Percentiles rank a stretch among this genome's conserved stretches.
These are phyloP conservation scores for Blechomonas ayalai DNA, from an alignment of 208 protist genomes.

Conservation along the genomic window DNA sequence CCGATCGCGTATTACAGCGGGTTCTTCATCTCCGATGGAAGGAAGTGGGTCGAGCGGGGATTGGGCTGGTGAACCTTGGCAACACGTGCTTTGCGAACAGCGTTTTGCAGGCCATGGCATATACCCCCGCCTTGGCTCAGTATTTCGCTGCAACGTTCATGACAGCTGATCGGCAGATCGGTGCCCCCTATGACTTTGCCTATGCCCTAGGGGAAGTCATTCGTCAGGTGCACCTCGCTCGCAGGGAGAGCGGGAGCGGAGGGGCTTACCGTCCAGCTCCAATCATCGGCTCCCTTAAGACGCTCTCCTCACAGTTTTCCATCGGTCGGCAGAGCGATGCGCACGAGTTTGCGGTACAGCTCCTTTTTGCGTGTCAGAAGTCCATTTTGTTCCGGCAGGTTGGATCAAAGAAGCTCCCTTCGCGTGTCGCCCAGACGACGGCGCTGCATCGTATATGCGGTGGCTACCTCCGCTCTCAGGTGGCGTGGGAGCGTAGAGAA, in stretches of 20 bases:
- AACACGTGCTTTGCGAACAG: conserved; percentile 91
- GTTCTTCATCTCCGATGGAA: conserved; percentile 63
- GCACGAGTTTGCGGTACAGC: conserved; percentile 85
- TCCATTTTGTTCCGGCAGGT: conserved; percentile 73
- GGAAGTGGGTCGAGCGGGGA: conserved; percentile 32
- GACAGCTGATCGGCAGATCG: conserved; percentile 31
- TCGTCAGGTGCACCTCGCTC: conserved; percentile 46
- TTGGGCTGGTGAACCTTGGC: conserved; percentile 78
- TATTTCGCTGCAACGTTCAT: conserved; percentile 70
- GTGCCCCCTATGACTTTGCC: conserved; percentile 74
- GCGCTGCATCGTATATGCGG: conserved; percentile 75
- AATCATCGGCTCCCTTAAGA: conserved; percentile 52
- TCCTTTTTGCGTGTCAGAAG: conserved; percentile 69
- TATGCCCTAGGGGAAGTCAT: conserved; percentile 75
- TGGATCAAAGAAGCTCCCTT: conserved; percentile 57
- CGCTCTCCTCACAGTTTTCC: conserved; percentile 65
- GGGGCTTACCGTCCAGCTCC: conserved; percentile 39
- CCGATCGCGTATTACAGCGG: conserved; percentile 33
- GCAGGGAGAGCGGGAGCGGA: conserved; percentile 8
- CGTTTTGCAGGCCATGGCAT: conserved; percentile 79
- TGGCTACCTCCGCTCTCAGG: conserved; percentile 81
- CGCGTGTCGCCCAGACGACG: conserved; percentile 56
- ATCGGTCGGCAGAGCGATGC: conserved; percentile 86
- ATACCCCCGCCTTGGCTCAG: conserved; percentile 80
- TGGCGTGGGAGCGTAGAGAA: conserved; percentile 66